These are phyloP conservation scores for Santalum album DNA, from an alignment of 164 flowering plant genomes.

Conservation along the genomic window DNA sequence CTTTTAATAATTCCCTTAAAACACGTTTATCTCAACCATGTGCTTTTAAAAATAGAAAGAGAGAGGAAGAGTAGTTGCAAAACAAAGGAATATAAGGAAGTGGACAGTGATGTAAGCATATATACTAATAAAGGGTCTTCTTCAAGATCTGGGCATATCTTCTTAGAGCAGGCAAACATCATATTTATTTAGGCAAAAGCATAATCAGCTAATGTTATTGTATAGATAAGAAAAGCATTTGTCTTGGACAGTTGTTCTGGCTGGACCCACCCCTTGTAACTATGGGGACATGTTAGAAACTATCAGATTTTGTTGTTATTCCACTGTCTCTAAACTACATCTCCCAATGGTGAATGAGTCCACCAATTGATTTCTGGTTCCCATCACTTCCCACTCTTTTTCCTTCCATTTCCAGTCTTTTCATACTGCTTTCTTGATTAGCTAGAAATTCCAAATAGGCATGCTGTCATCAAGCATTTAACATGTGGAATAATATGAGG, in stretches of 20 bases:
- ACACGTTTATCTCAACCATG: conserved; percentile 41
- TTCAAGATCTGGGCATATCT: conserved; percentile 68
- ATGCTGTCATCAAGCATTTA: too few relatives aligned
- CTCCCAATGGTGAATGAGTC: conserved; percentile 34
- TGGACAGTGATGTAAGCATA: conserved; percentile 66
- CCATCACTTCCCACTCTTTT: conserved; percentile 31
- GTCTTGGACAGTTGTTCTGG: conserved; percentile 48
- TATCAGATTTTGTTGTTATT: conserved; percentile 48
- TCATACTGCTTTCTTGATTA: conserved; percentile 22
- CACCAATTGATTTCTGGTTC: conserved; percentile 33
- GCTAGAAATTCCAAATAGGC: conserved; percentile 26
- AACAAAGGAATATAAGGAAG: conserved; percentile 55
- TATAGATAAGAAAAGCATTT: conserved; percentile 28
- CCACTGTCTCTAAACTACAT: conserved; percentile 36
- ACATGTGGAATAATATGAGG: conserved; percentile 30
- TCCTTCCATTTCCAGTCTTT: conserved; percentile 15
- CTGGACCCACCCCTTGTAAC: conserved; percentile 28
- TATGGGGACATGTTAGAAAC: conserved; percentile 33
- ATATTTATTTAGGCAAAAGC: conserved; percentile 34
- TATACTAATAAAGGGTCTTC: conserved; percentile 40
- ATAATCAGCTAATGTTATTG: conserved; percentile 32
- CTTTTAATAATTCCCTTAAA: conserved; percentile 10
- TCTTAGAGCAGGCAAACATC: conserved; percentile 44
- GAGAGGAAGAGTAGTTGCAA: conserved; percentile 24
- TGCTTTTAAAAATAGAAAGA: conserved; percentile 18